Percentiles rank a stretch among this genome's conserved stretches.
These are phyloP conservation scores for Aurinia saxatilis DNA, from an alignment of 345 rosid species.

Conservation along the genomic window DNA sequence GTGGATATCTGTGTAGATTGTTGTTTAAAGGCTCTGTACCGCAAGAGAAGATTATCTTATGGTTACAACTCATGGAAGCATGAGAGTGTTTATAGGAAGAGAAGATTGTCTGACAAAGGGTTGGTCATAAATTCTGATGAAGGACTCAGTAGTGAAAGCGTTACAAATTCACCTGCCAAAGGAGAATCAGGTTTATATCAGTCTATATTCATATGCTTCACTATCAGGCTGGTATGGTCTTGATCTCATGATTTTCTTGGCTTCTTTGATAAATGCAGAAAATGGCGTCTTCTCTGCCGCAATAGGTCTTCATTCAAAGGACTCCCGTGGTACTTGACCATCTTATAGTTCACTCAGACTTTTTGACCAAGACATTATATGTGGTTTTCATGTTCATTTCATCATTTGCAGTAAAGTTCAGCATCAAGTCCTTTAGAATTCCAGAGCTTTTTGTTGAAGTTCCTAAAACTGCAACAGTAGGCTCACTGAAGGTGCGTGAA, in stretches of 20 bases:
- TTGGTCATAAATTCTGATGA: conserved; percentile 59
- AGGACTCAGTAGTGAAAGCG: conserved; percentile 77
- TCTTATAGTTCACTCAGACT: conserved; percentile 4
- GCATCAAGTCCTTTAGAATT: conserved; percentile 79
- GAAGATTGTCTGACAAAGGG: conserved; percentile 50
- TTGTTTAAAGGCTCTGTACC: conserved; percentile 41
- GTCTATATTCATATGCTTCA: background rate
- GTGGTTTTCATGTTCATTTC: conserved; percentile 5
- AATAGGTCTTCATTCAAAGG: conserved; percentile 42
- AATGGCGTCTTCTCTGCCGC: conserved; percentile 36
- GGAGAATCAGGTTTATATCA: conserved; percentile 39
- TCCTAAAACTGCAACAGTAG: conserved; percentile 76
- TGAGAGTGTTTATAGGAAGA: conserved; percentile 51
- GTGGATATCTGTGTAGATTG: conserved; percentile 36
- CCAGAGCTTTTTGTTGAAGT: conserved; percentile 89
- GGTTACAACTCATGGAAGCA: conserved; percentile 38
- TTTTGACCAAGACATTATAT: background rate
- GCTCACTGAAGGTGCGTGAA: conserved; percentile 73
- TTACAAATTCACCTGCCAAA: conserved; percentile 63
- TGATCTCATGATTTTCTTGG: conserved; percentile 18
- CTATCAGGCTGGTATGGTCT: background rate
- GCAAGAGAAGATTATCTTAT: conserved; percentile 49
- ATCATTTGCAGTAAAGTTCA: conserved; percentile 68
- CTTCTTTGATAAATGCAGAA: conserved; percentile 30
- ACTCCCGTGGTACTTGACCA: conserved; percentile 58